Conservation (phyloP, 1,284 basidiomycete genomes). For the Phellopilus nigrolimitatus region DNA sequence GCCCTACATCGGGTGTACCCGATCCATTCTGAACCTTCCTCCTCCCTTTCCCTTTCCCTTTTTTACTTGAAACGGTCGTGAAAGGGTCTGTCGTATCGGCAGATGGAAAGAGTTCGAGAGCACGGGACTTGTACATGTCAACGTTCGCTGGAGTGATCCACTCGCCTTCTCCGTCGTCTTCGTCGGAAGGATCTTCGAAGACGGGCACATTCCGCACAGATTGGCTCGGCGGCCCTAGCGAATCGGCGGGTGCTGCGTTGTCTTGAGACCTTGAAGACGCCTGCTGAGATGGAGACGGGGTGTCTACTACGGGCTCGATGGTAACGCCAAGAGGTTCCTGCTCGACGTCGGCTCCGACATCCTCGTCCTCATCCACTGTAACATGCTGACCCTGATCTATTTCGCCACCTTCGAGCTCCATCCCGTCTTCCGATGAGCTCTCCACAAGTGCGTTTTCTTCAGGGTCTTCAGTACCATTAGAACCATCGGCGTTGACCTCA, state of each 20-base stretch:
- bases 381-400: too few relatives aligned
- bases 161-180: conserved; percentile 84
- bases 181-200: conserved; percentile 72
- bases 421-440: conserved; percentile 20
- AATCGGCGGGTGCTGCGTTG: not conserved
- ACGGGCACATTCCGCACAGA: conserved; percentile 32
- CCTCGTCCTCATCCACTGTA: conserved; percentile 18
- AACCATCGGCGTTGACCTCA: too few relatives aligned
- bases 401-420: too few relatives aligned
- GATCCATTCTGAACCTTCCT: not conserved
- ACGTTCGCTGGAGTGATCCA: conserved; percentile 98
- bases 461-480: not conserved
- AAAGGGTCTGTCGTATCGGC: conserved; percentile 23
- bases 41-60: conserved; percentile 35
- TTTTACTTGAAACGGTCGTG: conserved; percentile 26
- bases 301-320: conserved; percentile 33
- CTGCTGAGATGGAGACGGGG: conserved; percentile 17
- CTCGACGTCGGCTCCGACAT: conserved; percentile 20
- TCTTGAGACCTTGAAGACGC: conserved; percentile 8
- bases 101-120: conserved; percentile 73
- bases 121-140: conserved; percentile 81
- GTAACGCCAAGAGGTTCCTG: conserved; percentile 45
- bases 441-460: not conserved
- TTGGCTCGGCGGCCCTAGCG: too few relatives aligned
- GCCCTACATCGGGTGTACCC: not conserved